A percentile compares a stretch with the other conserved stretches of the same genome.
These are phyloP conservation scores for Leishmania guyanensis DNA, from an alignment of 208 protist genomes.

Conservation along the genomic window DNA sequence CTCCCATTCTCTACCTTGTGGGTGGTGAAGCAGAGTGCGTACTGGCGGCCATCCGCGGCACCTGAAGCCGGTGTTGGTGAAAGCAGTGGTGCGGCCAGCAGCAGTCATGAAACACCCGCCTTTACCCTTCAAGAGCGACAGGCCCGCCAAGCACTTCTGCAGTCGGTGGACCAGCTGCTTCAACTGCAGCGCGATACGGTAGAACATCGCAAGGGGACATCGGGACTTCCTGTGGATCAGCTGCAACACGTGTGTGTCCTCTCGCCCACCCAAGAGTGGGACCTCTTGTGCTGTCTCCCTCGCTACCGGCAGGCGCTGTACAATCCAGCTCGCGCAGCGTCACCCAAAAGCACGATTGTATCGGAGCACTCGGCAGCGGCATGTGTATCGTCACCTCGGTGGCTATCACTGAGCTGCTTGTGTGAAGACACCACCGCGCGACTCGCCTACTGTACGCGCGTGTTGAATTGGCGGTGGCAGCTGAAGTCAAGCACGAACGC, in stretches of 20 bases:
- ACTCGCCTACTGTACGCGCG: constrained; percentile 45
- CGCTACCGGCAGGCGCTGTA: constrained; percentile 28
- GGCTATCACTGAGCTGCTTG: constrained; percentile 41
- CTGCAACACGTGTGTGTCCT: constrained; percentile 17
- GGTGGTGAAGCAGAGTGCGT: constrained; percentile 56
- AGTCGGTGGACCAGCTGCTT: constrained; percentile 57
- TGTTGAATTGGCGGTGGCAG: constrained; percentile 17
- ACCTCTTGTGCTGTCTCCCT: constrained; percentile 50
- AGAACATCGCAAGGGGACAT: background rate
- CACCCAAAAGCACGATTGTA: background rate
- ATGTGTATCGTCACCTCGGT: constrained; percentile 14
- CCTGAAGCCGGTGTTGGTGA: background rate
- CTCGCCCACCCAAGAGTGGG: constrained; percentile 58
- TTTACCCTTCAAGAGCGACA: constrained; percentile 73
- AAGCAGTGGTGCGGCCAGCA: background rate
- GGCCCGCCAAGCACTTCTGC: constrained; percentile 52
- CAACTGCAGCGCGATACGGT: constrained; percentile 44
- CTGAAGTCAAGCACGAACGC: background rate
- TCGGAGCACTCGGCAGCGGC: background rate
- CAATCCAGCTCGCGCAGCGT: background rate
- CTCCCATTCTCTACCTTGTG: constrained; percentile 70
- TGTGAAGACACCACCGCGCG: constrained; percentile 48
- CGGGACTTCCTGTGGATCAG: background rate
- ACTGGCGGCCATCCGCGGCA: constrained; percentile 24
- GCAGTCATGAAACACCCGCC: background rate